Percentiles rank a stretch among this genome's conserved stretches.
These are phyloP conservation scores for Mycena latifolia DNA, from an alignment of 768 basidiomycete genomes.

Conservation along the genomic window DNA sequence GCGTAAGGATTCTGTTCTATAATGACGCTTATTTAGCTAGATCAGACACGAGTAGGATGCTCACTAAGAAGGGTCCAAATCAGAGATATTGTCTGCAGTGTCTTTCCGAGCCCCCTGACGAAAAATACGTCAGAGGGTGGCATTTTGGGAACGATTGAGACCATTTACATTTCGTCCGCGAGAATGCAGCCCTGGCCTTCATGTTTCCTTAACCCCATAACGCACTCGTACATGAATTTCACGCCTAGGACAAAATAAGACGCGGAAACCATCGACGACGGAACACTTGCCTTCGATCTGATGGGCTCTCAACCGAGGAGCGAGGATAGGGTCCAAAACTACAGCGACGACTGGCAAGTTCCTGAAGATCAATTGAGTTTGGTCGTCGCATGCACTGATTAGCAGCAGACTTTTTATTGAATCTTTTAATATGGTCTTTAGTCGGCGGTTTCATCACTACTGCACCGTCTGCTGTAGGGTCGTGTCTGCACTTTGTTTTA, in stretches of 20 bases:
- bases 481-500: slow-evolving; percentile 63
- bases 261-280: slow-evolving; percentile 8
- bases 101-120: slow-evolving; percentile 95
- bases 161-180: slow-evolving; percentile 91
- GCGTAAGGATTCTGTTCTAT: slow-evolving; percentile 89
- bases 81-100: slow-evolving; percentile 92
- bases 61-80: slow-evolving; percentile 93
- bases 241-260: slow-evolving; percentile 60
- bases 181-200: slow-evolving; percentile 96
- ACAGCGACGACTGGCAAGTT: slow-evolving; percentile 78
- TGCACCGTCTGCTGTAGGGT: slow-evolving; percentile 81
- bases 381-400: slow-evolving; percentile 15
- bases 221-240: slow-evolving; percentile 94
- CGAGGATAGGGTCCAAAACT: slow-evolving; percentile 90
- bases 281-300: slow-evolving; percentile 80
- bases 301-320: slow-evolving; percentile 84
- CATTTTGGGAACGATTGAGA: slow-evolving; percentile 26
- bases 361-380: slow-evolving; percentile 51
- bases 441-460: slow-evolving; percentile 89
- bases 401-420: slow-evolving; percentile 74
- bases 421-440: slow-evolving; percentile 71
- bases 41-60: slow-evolving; percentile 39
- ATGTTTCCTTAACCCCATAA: slow-evolving; percentile 93
- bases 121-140: slow-evolving; percentile 29
- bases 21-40: slow-evolving; percentile 10